phyloP scores from a whole-genome alignment of 139 green algal species.

The Chlorella sp. region DNA sequence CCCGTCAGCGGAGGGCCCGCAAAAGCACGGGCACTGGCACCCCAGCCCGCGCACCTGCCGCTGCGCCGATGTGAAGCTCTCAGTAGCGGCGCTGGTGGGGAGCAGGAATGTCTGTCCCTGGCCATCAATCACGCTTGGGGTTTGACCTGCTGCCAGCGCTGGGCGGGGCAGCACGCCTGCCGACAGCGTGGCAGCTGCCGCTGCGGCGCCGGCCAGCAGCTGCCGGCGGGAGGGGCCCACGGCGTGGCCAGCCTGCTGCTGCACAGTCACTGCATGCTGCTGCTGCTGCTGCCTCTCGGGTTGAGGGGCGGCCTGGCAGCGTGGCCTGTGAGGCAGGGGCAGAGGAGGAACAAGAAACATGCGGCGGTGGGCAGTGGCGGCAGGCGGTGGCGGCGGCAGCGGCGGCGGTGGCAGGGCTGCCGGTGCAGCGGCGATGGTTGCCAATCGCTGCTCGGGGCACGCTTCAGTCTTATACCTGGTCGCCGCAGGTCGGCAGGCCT shows the following conservation, averaged over 20 bases:
- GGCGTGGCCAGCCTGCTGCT: neutral
- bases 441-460: neutral
- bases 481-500: neutral
- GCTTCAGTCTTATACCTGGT: neutral
- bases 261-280: neutral
- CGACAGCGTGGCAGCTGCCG: neutral
- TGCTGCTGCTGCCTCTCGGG: neutral
- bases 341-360: neutral
- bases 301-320: neutral
- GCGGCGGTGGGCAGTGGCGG: neutral
- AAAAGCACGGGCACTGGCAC: too few relatives aligned
- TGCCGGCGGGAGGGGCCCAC: neutral
- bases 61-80: constrained; percentile 29
- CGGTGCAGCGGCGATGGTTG: neutral
- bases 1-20: neutral
- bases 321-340: neutral
- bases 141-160: neutral
- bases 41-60: neutral
- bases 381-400: neutral
- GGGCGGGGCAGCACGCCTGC: neutral
- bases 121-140: constrained; percentile 38
- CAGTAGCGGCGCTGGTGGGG: neutral
- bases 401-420: neutral
- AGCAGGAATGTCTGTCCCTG: constrained; percentile 41
- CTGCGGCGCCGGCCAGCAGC: constrained; percentile 13